Percentiles rank a stretch among this genome's conserved stretches.
phyloP scores from a whole-genome alignment of 306 rosid genomes.

The Vachellia collinsii region DNA sequence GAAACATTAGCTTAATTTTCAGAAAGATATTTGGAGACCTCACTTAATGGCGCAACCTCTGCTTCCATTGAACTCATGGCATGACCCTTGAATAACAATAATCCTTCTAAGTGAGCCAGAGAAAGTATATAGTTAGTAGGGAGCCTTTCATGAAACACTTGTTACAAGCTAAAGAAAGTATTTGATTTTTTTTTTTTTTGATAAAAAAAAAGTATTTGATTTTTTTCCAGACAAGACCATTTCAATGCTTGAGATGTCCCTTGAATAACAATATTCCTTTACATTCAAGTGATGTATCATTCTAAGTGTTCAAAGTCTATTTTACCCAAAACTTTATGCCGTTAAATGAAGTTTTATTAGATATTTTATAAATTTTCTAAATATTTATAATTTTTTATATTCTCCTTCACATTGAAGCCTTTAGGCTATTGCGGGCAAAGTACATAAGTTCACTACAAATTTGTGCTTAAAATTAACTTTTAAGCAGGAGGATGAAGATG shows the following conservation, averaged over 20 bases:
- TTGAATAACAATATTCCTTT: not conserved
- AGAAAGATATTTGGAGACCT: not conserved
- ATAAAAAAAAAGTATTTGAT: too few relatives aligned
- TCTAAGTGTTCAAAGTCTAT: not conserved
- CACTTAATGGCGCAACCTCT: not conserved
- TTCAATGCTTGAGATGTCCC: not conserved
- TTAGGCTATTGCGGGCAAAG: not conserved
- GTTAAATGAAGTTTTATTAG: not conserved
- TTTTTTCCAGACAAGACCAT: not conserved
- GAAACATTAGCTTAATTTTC: too few relatives aligned
- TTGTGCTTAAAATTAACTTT: not conserved
- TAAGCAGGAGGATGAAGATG: not conserved
- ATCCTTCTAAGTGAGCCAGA: too few relatives aligned
- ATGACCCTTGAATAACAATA: not conserved
- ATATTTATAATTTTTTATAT: not conserved
- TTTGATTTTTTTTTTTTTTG: too few relatives aligned
- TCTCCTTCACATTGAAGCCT: not conserved
- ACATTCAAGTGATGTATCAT: not conserved
- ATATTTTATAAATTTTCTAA: not conserved
- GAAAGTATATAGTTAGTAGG: too few relatives aligned
- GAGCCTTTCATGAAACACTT: too few relatives aligned
- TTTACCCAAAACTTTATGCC: not conserved
- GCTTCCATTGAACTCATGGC: not conserved
- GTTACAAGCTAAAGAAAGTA: not conserved
- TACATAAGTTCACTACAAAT: not conserved